Conservation (phyloP, 2,329 filamentous ascomycete species). For the Trichoderma afroharzianum region DNA sequence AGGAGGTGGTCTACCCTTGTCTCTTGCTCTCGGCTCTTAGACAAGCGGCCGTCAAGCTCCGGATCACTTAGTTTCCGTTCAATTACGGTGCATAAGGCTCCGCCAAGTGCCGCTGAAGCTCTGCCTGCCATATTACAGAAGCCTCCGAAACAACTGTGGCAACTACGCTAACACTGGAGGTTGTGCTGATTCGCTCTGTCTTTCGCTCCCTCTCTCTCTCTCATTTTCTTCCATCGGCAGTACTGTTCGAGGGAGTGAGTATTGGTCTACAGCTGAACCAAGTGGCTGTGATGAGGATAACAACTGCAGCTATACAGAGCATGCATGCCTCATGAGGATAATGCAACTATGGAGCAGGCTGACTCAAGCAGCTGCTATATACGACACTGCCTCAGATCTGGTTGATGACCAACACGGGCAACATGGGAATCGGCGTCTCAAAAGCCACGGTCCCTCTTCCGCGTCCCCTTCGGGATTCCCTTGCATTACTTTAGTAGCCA, state of each 20-base stretch:
- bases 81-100: background rate
- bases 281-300: background rate
- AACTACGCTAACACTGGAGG: background rate
- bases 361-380: background rate
- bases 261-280: background rate
- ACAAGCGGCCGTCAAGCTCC: background rate
- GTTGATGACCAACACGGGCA: background rate
- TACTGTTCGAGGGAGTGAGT: background rate
- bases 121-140: background rate
- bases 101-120: background rate
- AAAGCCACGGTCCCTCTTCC: background rate
- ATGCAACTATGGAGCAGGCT: background rate
- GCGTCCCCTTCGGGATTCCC: background rate
- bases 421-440: background rate
- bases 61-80: background rate
- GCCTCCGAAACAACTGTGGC: slow-evolving; percentile 1
- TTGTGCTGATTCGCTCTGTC: background rate
- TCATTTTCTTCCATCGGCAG: background rate
- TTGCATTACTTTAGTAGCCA: background rate
- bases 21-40: background rate
- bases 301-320: background rate
- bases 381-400: background rate
- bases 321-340: background rate
- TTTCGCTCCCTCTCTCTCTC: background rate
- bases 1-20: background rate